These are phyloP conservation scores for Apiospora hydei DNA, from an alignment of 2,329 filamentous ascomycete species.

Conservation along the genomic window DNA sequence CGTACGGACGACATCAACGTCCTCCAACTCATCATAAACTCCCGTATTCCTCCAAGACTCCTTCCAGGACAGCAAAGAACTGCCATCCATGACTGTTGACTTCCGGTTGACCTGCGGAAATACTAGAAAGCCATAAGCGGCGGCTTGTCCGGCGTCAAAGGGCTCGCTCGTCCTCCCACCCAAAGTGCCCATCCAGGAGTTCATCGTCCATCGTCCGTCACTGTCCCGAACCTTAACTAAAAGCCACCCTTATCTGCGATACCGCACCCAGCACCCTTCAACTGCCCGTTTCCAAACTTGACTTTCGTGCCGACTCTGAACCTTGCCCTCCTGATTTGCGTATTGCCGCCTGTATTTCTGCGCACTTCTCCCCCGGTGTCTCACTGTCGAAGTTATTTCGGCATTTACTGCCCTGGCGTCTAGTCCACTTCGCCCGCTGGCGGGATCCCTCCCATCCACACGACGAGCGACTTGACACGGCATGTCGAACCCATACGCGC, in stretches of 20 bases:
- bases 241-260: conserved; percentile 17
- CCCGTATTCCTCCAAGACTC: not conserved
- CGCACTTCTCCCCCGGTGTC: not conserved
- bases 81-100: not conserved
- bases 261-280: conserved; percentile 13
- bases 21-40: conserved; percentile 14
- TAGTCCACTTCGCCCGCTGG: conserved; percentile 2
- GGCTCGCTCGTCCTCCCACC: not conserved
- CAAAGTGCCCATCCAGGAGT: not conserved
- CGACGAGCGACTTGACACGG: conserved; percentile 27
- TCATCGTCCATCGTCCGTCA: not conserved
- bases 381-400: not conserved
- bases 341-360: not conserved
- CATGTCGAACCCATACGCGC: conserved; percentile 54
- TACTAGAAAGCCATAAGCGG: conserved; percentile 4
- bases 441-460: not conserved
- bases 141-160: conserved; percentile 9
- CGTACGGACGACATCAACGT: conserved; percentile 17
- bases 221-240: conserved; percentile 14
- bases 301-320: conserved; percentile 11
- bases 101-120: not conserved
- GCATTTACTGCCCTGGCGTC: conserved; percentile 3
- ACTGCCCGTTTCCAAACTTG: conserved; percentile 13
- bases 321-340: not conserved
- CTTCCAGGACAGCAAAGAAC: not conserved